Conservation (phyloP, 192 early-diverging fungal genomes). For the Linderina pennispora region DNA sequence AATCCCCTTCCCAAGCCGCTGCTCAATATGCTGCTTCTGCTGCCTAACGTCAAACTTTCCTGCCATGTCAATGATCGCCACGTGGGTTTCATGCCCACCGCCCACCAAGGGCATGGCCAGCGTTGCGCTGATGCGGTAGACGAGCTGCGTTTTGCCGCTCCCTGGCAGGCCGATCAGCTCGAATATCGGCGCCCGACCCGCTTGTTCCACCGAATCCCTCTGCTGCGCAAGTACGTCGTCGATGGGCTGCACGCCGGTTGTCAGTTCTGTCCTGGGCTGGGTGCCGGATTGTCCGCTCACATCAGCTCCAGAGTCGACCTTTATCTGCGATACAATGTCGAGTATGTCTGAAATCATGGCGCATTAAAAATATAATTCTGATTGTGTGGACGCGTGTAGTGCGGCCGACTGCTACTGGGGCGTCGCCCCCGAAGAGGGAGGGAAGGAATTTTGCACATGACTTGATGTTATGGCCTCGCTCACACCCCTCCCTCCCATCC, state of each 20-base stretch:
- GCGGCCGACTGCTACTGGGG: no score
- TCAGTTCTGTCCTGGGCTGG: neutral
- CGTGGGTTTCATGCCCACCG: constrained; percentile 6
- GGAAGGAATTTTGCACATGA: no score
- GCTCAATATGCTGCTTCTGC: constrained; percentile 7
- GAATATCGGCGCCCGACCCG: constrained; percentile 2
- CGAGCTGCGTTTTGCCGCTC: constrained; percentile 36
- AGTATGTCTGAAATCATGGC: no score
- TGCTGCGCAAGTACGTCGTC: constrained; percentile 7
- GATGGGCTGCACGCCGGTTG: constrained; percentile 11
- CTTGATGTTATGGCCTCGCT: no score
- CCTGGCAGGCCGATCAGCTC: constrained; percentile 28
- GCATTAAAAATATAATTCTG: neutral
- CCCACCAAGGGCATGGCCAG: constrained; percentile 1
- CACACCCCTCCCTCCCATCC: no score
- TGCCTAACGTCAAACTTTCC: constrained; percentile 12
- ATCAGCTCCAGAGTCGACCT: constrained; percentile 13
- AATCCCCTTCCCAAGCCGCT: neutral
- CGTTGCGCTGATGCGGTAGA: constrained; percentile 23
- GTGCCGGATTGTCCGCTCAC: neutral
- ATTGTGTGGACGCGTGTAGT: no score
- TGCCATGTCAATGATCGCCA: constrained; percentile 21
- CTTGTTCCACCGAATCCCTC: neutral
- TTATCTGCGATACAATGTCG: no score
- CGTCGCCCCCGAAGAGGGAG: no score